These are phyloP conservation scores for Chrysoporthe cubensis DNA, from an alignment of 2,329 filamentous ascomycete species.

Conservation along the genomic window DNA sequence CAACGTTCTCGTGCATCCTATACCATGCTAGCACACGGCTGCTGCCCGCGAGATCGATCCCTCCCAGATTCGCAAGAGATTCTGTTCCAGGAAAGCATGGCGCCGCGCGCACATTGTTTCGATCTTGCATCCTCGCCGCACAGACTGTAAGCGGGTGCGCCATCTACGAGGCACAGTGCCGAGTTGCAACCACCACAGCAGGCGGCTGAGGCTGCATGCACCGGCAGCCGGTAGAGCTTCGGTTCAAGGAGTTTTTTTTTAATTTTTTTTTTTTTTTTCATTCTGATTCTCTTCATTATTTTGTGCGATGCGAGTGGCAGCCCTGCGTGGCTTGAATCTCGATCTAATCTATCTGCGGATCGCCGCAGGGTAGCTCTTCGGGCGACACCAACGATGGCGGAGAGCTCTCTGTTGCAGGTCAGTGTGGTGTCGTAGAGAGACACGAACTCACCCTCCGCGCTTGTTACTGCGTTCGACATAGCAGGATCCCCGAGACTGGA, in stretches of 20 bases:
- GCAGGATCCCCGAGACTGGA: background rate
- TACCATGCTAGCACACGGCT: background rate
- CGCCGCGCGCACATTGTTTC: conserved; percentile 18
- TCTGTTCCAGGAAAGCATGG: conserved; percentile 13
- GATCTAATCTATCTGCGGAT: background rate
- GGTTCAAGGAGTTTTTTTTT: too few relatives aligned
- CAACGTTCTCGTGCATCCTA: conserved; percentile 7
- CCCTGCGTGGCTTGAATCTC: background rate
- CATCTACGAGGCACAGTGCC: conserved; percentile 20
- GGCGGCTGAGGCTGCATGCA: background rate
- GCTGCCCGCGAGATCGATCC: conserved; percentile 10
- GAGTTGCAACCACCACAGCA: conserved; percentile 4
- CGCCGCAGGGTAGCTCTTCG: background rate
- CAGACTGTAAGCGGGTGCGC: conserved; percentile 9
- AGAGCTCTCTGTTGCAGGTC: background rate
- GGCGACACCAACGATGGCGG: background rate
- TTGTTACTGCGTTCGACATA: background rate
- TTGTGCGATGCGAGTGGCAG: background rate
- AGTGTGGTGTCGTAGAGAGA: background rate
- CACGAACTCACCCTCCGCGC: conserved; percentile 1
- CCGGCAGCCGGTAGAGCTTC: background rate
- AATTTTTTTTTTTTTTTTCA: too few relatives aligned
- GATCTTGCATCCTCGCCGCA: conserved; percentile 21
- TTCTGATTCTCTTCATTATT: too few relatives aligned
- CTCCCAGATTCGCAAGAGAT: conserved; percentile 17